A percentile compares a stretch with the other conserved stretches of the same genome.
Evolutionary conservation across 2,329 filamentous ascomycete genomes (phyloP).

Genomic region (Emericellopsis atlantica): DNA sequence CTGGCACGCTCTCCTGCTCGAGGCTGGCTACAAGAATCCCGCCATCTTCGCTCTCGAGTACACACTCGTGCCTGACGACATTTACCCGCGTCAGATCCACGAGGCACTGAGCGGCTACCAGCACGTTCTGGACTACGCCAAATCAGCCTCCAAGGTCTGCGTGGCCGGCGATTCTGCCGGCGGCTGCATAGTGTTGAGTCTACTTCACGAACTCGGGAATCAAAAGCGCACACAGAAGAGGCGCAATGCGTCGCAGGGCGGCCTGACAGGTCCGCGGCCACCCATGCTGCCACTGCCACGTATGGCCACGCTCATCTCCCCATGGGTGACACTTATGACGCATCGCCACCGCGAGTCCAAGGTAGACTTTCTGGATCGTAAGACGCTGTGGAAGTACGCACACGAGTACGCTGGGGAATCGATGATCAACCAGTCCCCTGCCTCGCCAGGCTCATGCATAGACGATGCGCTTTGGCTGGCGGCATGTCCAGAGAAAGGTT

Average conservation of each 20-base stretch:
- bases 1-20: conserved; percentile 54
- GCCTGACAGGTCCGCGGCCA: conserved; percentile 5
- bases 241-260: conserved; percentile 6
- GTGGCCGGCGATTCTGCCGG: conserved; percentile 73
- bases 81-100: conserved; percentile 61
- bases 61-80: conserved; percentile 61
- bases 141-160: conserved; percentile 49
- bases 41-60: conserved; percentile 73
- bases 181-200: conserved; percentile 58
- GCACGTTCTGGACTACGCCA: conserved; percentile 48
- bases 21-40: conserved; percentile 58
- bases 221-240: conserved; percentile 10
- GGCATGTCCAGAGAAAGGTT: conserved; percentile 53
- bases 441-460: conserved; percentile 58
- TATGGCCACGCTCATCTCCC: conserved; percentile 63
- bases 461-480: conserved; percentile 53
- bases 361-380: conserved; percentile 63
- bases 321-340: conserved; percentile 67
- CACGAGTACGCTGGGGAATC: conserved; percentile 46
- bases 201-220: conserved; percentile 53
- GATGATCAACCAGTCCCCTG: conserved; percentile 19
- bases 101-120: conserved; percentile 60
- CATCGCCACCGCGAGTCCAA: conserved; percentile 52
- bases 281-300: conserved; percentile 18
- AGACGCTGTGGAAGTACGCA: conserved; percentile 57